Base-by-base conservation (phyloP, 2,329 filamentous ascomycete genomes). In the Orbilia blumenaviensis region DNA sequence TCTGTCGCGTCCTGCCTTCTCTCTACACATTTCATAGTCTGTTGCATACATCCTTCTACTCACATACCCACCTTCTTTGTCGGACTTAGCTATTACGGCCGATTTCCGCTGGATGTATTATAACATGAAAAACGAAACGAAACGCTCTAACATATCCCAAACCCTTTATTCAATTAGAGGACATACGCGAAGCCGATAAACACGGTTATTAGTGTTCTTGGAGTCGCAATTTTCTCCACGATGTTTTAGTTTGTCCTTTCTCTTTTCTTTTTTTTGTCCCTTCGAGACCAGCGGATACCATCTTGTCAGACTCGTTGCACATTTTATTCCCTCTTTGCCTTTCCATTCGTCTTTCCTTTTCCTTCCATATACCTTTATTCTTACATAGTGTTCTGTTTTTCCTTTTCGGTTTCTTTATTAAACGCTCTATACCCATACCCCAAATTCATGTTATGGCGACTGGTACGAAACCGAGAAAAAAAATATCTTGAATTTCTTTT, bases 111-210 rank as follows among this genome's bases (percentile, higher is more conserved):
- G 44, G 66, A 62, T 71, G 66, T 71, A 63, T 36, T 56, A 71
- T 71, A 71, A 71, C 66, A 56, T 34, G 58, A 50, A n/a, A 71
- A 71, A 34, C 32, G 23, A 41, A 48, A 52, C 52, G 14, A 21
- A 50, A 66, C 10, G 14, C 21, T 52, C 27, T 48, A 82, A 81
- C 86, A 86, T 87, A 88, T 87, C 86, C 88, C 88, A 89, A 88
- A 88, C 87, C 87, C 86, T 88, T 87, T 86, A 87, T 85, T 85
- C 85, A 85, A 84, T 87, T 87, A 86, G 85, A 85, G 84, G 81
- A 78, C 79, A 76, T 77, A 84, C 44, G 29, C 46, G 38, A 50
- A n/a, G 48, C 36, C 78, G 78, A 75, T 80, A 80, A 80, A 80
- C 79, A 80, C 84, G 83, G 84, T 85, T 86, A 83, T 81, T 84